Conservation (phyloP, 805 yeast species). For the Pichia gijzeniarum region DNA sequence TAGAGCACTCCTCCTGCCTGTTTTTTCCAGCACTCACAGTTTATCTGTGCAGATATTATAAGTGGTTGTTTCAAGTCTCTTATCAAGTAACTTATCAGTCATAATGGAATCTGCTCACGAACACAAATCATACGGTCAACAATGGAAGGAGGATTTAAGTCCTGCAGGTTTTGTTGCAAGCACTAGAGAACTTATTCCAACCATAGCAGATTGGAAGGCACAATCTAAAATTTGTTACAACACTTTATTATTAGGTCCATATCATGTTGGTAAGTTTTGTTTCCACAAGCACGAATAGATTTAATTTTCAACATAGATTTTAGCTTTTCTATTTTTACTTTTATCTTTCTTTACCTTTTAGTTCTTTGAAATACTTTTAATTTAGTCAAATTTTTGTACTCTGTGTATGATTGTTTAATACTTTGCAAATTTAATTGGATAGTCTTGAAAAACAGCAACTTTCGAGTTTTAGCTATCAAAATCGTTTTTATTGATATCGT, state of each 20-base stretch:
- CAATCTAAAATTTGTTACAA: slow-evolving; percentile 8
- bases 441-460: no score
- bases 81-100: not conserved
- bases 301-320: not conserved
- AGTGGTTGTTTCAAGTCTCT: not conserved
- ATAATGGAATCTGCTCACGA: slow-evolving; percentile 8
- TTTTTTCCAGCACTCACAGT: not conserved
- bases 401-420: not conserved
- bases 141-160: slow-evolving; percentile 9
- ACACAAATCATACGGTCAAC: slow-evolving; percentile 7
- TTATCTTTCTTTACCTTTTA: not conserved
- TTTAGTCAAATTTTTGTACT: not conserved
- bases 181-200: slow-evolving; percentile 5
- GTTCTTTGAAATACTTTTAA: no score
- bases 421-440: no score
- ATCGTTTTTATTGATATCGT: no score
- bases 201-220: slow-evolving; percentile 1
- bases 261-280: slow-evolving; percentile 5
- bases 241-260: slow-evolving; percentile 2
- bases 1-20: no score
- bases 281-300: slow-evolving; percentile 5
- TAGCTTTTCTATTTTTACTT: not conserved
- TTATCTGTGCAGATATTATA: no score
- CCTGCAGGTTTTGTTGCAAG: slow-evolving; percentile 3
- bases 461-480: no score